Evolutionary conservation across 2,329 filamentous ascomycete genomes (phyloP).

Genomic region (Ophiosphaerella herpotricha): DNA sequence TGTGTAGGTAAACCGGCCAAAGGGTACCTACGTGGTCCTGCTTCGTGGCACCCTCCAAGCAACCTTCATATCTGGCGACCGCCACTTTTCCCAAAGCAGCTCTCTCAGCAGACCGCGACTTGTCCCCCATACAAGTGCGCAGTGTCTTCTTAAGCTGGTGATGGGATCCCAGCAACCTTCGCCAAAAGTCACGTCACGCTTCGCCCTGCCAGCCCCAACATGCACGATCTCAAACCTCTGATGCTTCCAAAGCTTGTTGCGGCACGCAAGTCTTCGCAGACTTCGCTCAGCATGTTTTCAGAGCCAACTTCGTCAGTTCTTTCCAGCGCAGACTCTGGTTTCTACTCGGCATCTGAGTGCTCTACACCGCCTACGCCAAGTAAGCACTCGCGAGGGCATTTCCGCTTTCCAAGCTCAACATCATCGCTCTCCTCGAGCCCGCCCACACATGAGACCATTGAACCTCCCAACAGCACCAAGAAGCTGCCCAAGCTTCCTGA

Average conservation of each 20-base stretch:
- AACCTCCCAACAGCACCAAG: constrained; percentile 63
- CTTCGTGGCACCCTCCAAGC: constrained; percentile 44
- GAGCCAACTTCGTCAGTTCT: constrained; percentile 40
- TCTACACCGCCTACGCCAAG: constrained; percentile 73
- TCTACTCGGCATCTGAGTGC: constrained; percentile 65
- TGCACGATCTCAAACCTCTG: constrained; percentile 48
- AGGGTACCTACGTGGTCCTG: constrained; percentile 44
- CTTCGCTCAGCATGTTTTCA: constrained; percentile 38
- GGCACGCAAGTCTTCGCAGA: constrained; percentile 42
- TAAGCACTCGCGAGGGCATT: constrained; percentile 66
- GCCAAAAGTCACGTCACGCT: constrained; percentile 35
- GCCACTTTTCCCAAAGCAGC: constrained; percentile 33
- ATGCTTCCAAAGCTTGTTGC: constrained; percentile 47
- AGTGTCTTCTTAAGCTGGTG: constrained; percentile 37
- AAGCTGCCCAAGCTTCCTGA: constrained; percentile 86
- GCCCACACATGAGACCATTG: constrained; percentile 54
- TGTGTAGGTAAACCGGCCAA: constrained; percentile 34
- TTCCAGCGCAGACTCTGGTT: constrained; percentile 43
- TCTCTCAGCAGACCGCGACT: constrained; percentile 19
- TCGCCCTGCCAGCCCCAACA: constrained; percentile 26
- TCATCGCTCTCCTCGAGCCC: constrained; percentile 72
- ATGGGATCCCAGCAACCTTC: constrained; percentile 42
- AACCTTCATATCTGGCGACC: constrained; percentile 36
- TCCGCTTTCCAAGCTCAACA: constrained; percentile 72
- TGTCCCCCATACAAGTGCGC: constrained; percentile 20